Evolutionary conservation across 1,284 basidiomycete genomes (phyloP).

Genomic region (Naganishia albida): DNA sequence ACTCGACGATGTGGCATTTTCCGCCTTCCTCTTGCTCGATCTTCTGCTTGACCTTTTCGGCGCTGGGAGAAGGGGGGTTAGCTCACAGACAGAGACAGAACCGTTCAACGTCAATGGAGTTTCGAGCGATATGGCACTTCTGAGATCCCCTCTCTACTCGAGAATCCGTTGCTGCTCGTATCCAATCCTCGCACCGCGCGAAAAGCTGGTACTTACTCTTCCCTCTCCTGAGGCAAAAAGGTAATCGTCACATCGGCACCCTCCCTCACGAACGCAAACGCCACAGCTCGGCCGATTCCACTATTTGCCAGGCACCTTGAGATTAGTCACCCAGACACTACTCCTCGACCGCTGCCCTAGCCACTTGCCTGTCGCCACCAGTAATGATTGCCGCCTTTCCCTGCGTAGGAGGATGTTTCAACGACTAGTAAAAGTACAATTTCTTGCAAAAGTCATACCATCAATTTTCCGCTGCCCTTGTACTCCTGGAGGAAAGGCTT

Average conservation of each 20-base stretch:
- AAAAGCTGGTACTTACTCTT: constrained; percentile 55
- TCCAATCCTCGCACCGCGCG: too few relatives aligned
- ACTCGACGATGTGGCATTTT: constrained; percentile 46
- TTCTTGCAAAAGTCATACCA: too few relatives aligned
- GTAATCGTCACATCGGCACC: constrained; percentile 67
- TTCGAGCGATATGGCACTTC: too few relatives aligned
- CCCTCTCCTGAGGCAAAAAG: constrained; percentile 64
- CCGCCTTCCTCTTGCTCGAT: constrained; percentile 56
- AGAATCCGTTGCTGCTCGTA: too few relatives aligned
- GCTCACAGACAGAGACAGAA: not conserved
- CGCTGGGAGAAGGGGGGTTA: constrained; percentile 37
- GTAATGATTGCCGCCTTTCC: constrained; percentile 65
- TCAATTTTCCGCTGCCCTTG: constrained; percentile 58
- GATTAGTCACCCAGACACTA: constrained; percentile 9
- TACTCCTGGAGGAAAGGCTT: constrained; percentile 62
- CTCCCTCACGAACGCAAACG: constrained; percentile 65
- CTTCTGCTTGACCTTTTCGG: constrained; percentile 57
- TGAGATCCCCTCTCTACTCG: too few relatives aligned
- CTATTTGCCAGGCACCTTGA: constrained; percentile 60
- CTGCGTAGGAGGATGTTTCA: constrained; percentile 35
- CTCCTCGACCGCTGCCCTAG: constrained; percentile 10
- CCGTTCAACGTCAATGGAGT: too few relatives aligned
- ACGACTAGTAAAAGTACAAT: too few relatives aligned
- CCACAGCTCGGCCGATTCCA: constrained; percentile 65
- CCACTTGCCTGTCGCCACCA: constrained; percentile 27